Base-by-base conservation (phyloP, 228 moss, liverwort and hornwort species). In the Sphagnum magellanicum region DNA sequence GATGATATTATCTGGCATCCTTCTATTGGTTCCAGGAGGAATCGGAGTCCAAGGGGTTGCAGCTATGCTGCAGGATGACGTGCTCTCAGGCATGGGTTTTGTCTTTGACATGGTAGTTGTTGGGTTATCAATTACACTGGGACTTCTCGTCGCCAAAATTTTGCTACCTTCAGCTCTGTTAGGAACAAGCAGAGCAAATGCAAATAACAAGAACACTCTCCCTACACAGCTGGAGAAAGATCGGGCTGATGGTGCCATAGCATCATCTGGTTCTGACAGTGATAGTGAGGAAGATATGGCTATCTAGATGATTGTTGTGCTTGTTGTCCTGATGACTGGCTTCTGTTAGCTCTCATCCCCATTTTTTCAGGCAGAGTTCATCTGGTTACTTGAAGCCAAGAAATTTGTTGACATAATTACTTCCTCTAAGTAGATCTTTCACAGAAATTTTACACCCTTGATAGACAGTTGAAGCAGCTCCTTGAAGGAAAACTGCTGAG, bases 31-130 rank as follows among this genome's bases (percentile, higher is more conserved):
- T 32, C 89, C 89, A 6, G 87, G 87, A 4, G 87, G 89, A 49
- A 84, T 92, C 49, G 92, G 92, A 32, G 89, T 92, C n/a, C 89
- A 87, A 66, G 92, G 92, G 14, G 79, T 89, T 14, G 76, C 87
- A 62, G 80, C 84, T n/a, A 70, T 92, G 73, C 75, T 92, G 11
- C 77, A 81, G 10, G 79, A 89, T 13, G 85, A 92, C 52, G 89
- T 87, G 2, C 75, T 92, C 6, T 92, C 92, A 32, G 92, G 92
- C 17, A 80, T 89, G 77, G 81, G 85, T 13, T 92, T 89, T 68
- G 89, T 92, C 55, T 84, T 87, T 12, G 69, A 81, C 64, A 92
- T 87, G 87, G 77, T 87, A 47, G 81, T 87, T 67, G 87, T 89
- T 0, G 82, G 83, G 50, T 70, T 92, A 11, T 89, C 83, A 55